Base-by-base conservation (phyloP, 495 filamentous ascomycete genomes). In the Podospora bellae-mahoneyi region DNA sequence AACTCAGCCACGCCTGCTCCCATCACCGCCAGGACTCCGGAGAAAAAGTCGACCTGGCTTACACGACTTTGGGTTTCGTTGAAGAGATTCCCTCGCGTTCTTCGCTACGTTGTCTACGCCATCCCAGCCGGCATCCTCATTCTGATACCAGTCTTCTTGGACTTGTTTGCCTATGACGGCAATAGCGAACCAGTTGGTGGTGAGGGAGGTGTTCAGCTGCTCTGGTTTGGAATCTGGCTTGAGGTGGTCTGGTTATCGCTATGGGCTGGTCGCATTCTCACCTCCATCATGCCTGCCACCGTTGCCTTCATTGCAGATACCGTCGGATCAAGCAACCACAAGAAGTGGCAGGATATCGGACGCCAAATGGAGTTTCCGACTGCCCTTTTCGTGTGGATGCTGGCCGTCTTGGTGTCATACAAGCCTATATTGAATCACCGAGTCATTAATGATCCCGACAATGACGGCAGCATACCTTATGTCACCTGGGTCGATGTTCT, bases 201-300 rank as follows among this genome's bases (percentile, higher is more conserved):
- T 20, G 88, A 92, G 7, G 94, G 93, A 2, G 93, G 88, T 44
- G 92, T 97, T 2, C 65, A 85, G 68, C 75, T 97, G 66, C 80
- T 92, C 62, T 98, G 94, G 94, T 97, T 98, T 69, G 89, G 91
- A 57, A 91, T 97, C 60, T 98, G 94, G 94, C 83, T 98, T 60
- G 91, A 96, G 76, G 90, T 97, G 27, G 86, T 97, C 57, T 98
- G 94, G 94, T 80, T 96, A 56, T 92, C 92, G 2, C 81, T 97
- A 0, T 98, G 95, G 95, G 90, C 88, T 28, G 89, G 89, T 0
- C 75, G 91, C 79, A 90, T 97, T 63, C 78, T 92, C 10, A 87
- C 91, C 5, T 91, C 94, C 73, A 83, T 85, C 57, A 81, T 97
- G 60, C 94, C 95, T 3, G 84, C 80, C 55, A 75, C 85, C 0